Evolutionary conservation across 2,329 filamentous ascomycete species (phyloP).

Genomic region (Fusarium foetens): DNA sequence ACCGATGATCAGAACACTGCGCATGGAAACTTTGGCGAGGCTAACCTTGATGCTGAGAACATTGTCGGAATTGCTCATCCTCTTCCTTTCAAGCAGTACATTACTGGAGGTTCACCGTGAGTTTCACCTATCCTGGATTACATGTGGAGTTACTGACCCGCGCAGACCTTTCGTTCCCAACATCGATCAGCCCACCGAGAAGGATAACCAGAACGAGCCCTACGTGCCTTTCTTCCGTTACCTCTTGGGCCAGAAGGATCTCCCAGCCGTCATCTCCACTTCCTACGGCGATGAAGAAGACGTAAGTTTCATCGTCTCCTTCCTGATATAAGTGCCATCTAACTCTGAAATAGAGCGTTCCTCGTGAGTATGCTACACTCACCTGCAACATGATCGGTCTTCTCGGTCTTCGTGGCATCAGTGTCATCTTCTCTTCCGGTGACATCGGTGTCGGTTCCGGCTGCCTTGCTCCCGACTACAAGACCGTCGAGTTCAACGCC

Average conservation of each 20-base stretch:
- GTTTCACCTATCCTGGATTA: rapidly evolving
- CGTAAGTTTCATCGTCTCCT: not conserved
- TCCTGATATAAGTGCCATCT: rapidly evolving
- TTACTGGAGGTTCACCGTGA: slow-evolving; percentile 26
- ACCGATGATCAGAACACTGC: slow-evolving; percentile 30
- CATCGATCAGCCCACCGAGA: slow-evolving; percentile 19
- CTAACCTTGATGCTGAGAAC: slow-evolving; percentile 26
- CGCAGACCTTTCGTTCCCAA: slow-evolving; percentile 18
- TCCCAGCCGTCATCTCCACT: slow-evolving; percentile 17
- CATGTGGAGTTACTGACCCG: rapidly evolving
- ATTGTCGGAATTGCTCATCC: slow-evolving; percentile 32
- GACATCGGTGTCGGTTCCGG: slow-evolving; percentile 38
- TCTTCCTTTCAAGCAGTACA: slow-evolving; percentile 31
- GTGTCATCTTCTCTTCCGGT: slow-evolving; percentile 56
- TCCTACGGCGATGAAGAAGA: slow-evolving; percentile 27
- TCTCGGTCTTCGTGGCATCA: slow-evolving; percentile 20
- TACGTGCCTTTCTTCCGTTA: slow-evolving; percentile 24
- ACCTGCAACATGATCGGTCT: slow-evolving; percentile 27
- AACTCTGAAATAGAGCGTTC: not conserved
- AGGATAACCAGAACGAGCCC: slow-evolving; percentile 26
- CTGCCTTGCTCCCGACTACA: slow-evolving; percentile 23
- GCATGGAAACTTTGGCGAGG: not conserved
- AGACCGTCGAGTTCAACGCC: slow-evolving; percentile 48
- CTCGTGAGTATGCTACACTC: slow-evolving; percentile 17
- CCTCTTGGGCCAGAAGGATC: slow-evolving; percentile 5